Percentiles rank a stretch among this genome's conserved stretches.
These are phyloP conservation scores for Globisporangium megalacanthum DNA, from an alignment of 352 stramenopile species.

Conservation along the genomic window DNA sequence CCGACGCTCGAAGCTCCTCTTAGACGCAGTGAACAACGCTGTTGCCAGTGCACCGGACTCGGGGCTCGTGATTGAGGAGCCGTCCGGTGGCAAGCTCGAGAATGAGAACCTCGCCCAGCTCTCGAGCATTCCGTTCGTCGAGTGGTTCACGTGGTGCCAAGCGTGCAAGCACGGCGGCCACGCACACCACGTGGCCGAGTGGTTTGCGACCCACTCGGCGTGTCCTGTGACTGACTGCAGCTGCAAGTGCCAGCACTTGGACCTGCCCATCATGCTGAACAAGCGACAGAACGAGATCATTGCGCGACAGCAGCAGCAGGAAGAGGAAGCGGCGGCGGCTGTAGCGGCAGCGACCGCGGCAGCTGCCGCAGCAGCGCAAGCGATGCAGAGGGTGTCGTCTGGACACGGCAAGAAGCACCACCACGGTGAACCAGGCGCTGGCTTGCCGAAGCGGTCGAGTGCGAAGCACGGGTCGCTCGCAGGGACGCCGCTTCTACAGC, in stretches of 20 bases:
- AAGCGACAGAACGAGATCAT: slow-evolving; percentile 42
- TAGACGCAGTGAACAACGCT: slow-evolving; percentile 39
- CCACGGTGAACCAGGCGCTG: neutral
- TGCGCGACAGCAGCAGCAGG: slow-evolving; percentile 24
- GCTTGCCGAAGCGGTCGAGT: slow-evolving; percentile 4
- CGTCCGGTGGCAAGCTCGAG: slow-evolving; percentile 39
- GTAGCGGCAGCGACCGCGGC: slow-evolving; percentile 15
- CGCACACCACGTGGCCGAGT: slow-evolving; percentile 92
- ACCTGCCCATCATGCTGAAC: slow-evolving; percentile 55
- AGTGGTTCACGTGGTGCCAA: slow-evolving; percentile 96
- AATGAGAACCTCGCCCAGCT: slow-evolving; percentile 86
- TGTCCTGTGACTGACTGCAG: slow-evolving; percentile 93
- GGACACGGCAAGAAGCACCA: slow-evolving; percentile 12
- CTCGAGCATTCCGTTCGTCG: slow-evolving; percentile 91
- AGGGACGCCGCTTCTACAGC: slow-evolving; percentile 10
- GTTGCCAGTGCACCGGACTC: slow-evolving; percentile 25
- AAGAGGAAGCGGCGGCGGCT: slow-evolving; percentile 13
- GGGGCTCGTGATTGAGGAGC: slow-evolving; percentile 46
- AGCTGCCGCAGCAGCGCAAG: slow-evolving; percentile 3
- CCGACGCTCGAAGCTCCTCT: slow-evolving; percentile 56
- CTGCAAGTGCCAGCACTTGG: slow-evolving; percentile 85
- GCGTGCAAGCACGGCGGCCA: slow-evolving; percentile 88
- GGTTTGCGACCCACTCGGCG: slow-evolving; percentile 87
- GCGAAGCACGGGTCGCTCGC: slow-evolving; percentile 12
- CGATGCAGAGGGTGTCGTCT: slow-evolving; percentile 3